Percentiles rank a stretch among this genome's conserved stretches.
These are phyloP conservation scores for Vitis hybrid DNA, from an alignment of 177 flowering plant genomes.

Conservation along the genomic window DNA sequence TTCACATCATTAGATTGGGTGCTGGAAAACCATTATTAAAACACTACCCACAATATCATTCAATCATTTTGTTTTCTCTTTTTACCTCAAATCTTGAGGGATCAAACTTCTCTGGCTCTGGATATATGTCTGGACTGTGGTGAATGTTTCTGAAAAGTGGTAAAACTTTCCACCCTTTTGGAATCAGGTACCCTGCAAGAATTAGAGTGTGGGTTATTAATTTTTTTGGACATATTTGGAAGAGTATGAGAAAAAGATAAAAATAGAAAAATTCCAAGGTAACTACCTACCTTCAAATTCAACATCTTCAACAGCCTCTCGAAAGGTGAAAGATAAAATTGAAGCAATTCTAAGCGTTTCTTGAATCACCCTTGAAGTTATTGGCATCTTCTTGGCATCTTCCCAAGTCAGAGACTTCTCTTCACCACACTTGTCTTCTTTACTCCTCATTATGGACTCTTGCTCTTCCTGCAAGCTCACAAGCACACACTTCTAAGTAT, in stretches of 20 bases:
- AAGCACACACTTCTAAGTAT: slow-evolving; percentile 5
- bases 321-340: slow-evolving; percentile 87
- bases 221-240: too few species aligned
- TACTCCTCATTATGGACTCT: slow-evolving; percentile 50
- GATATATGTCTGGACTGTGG: slow-evolving; percentile 75
- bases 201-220: background rate
- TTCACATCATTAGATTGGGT: too few species aligned
- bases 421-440: slow-evolving; percentile 37
- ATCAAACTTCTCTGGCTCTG: slow-evolving; percentile 90
- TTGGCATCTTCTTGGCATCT: slow-evolving; percentile 86
- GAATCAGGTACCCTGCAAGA: slow-evolving; percentile 77
- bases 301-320: slow-evolving; percentile 99
- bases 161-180: slow-evolving; percentile 99
- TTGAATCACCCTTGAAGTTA: slow-evolving; percentile 84
- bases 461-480: slow-evolving; percentile 74
- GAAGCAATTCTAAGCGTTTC: slow-evolving; percentile 94
- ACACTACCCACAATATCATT: too few species aligned
- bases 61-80: too few species aligned
- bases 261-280: background rate
- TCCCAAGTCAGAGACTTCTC: slow-evolving; percentile 60
- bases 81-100: slow-evolving; percentile 96
- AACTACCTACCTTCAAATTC: slow-evolving; percentile 73
- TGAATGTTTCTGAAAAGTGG: slow-evolving; percentile 95
- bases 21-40: too few species aligned
- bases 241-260: background rate